Conservation (phyloP, 352 stramenopile genomes). For the Phytophthora litchii region DNA sequence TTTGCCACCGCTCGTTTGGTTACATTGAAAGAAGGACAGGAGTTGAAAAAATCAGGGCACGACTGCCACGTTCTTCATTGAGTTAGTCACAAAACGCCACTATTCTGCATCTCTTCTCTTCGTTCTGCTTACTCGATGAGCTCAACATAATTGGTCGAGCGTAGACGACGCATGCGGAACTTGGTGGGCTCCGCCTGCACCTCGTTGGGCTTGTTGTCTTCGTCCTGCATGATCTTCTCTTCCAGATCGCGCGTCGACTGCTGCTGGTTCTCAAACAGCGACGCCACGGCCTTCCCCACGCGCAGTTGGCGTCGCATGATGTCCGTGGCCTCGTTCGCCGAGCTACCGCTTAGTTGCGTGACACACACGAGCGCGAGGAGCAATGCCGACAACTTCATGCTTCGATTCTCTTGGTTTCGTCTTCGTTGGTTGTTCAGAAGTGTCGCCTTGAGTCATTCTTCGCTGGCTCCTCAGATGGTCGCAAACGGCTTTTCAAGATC, state of each 20-base stretch:
- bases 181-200: slow-evolving; percentile 30
- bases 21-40: background rate
- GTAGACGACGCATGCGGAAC: slow-evolving; percentile 34
- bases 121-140: slow-evolving; percentile 22
- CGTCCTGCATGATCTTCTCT: slow-evolving; percentile 33
- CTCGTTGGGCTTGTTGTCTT: slow-evolving; percentile 31
- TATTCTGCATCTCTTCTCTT: slow-evolving; percentile 13
- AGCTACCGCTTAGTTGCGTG: slow-evolving; percentile 17
- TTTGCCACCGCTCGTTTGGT: background rate
- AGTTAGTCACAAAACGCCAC: slow-evolving; percentile 26
- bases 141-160: slow-evolving; percentile 33
- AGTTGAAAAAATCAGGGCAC: slow-evolving; percentile 6
- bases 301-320: slow-evolving; percentile 38
- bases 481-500: slow-evolving; percentile 26
- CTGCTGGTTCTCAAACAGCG: slow-evolving; percentile 40
- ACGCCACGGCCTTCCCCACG: slow-evolving; percentile 34
- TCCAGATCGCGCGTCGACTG: slow-evolving; percentile 32
- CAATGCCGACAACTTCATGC: slow-evolving; percentile 28
- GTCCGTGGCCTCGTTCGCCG: slow-evolving; percentile 26
- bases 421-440: slow-evolving; percentile 4
- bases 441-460: slow-evolving; percentile 12
- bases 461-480: slow-evolving; percentile 25
- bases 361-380: slow-evolving; percentile 23
- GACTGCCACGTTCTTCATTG: slow-evolving; percentile 10
- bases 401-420: slow-evolving; percentile 4